Evolutionary conservation across 2,329 filamentous ascomycete genomes (phyloP).

Genomic region (Diaporthe sp.): DNA sequence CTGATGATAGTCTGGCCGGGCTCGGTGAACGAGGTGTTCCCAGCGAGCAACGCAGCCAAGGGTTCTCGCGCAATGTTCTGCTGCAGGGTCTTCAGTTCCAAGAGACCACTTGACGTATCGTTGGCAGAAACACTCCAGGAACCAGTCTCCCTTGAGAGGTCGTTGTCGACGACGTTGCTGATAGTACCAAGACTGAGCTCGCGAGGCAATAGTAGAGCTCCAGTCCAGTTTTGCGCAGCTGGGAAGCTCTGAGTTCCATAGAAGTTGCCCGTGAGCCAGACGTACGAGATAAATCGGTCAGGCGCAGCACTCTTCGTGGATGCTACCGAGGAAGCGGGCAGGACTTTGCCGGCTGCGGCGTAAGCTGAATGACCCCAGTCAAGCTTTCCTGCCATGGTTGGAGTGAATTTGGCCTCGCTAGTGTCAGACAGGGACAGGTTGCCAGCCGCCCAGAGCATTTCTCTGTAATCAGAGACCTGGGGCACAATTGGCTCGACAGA

Average conservation of each 20-base stretch:
- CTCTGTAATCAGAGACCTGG: constrained; percentile 54
- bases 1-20: constrained; percentile 43
- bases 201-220: constrained; percentile 57
- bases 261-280: constrained; percentile 60
- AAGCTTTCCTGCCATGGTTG: constrained; percentile 57
- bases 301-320: constrained; percentile 55
- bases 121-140: constrained; percentile 54
- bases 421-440: constrained; percentile 48
- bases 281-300: constrained; percentile 57
- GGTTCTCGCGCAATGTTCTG: constrained; percentile 57
- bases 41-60: constrained; percentile 49
- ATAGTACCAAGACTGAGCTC: constrained; percentile 58
- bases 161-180: constrained; percentile 56
- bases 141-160: constrained; percentile 54
- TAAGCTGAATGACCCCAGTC: constrained; percentile 59
- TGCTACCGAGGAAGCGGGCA: constrained; percentile 55
- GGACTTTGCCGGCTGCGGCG: constrained; percentile 58
- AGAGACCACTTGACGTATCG: constrained; percentile 47
- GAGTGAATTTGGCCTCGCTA: constrained; percentile 52
- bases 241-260: constrained; percentile 56
- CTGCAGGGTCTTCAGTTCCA: constrained; percentile 54
- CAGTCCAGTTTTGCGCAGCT: constrained; percentile 59
- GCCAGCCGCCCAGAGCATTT: constrained; percentile 59
- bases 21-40: constrained; percentile 45
- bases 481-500: constrained; percentile 51